Percentiles rank a stretch among this genome's conserved stretches.
Evolutionary conservation across 2,329 filamentous ascomycete species (phyloP).

Genomic region (Ophiocordyceps australis): DNA sequence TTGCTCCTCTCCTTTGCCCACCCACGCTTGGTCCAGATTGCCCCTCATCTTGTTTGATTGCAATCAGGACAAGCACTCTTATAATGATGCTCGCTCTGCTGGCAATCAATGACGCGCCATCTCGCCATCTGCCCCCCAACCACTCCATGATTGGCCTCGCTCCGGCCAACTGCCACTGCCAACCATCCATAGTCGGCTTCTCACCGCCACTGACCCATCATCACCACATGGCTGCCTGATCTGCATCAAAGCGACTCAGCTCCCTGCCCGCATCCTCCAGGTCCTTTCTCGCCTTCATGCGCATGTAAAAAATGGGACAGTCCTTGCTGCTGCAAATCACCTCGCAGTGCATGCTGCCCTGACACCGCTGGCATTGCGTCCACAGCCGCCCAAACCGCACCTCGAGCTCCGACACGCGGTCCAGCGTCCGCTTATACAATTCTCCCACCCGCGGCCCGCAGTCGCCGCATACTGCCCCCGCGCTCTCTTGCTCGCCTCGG

Average conservation of each 20-base stretch:
- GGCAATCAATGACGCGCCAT: too few species aligned
- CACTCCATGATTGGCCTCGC: too few species aligned
- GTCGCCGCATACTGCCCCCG: conserved; percentile 74
- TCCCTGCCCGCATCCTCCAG: conserved; percentile 90
- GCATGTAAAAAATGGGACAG: conserved; percentile 99
- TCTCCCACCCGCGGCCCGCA: conserved; percentile 77
- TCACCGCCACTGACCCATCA: neutral
- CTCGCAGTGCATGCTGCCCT: conserved; percentile 95
- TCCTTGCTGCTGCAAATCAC: conserved; percentile 94
- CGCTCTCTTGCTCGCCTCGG: conserved; percentile 56
- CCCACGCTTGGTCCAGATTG: too few species aligned
- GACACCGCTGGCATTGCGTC: conserved; percentile 96
- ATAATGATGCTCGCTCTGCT: too few species aligned
- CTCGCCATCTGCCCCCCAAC: too few species aligned
- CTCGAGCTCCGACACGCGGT: conserved; percentile 80
- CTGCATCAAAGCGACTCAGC: conserved; percentile 72
- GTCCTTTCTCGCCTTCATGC: conserved; percentile 99
- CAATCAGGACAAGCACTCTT: too few species aligned
- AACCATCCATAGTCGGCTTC: neutral
- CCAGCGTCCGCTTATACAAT: conserved; percentile 80
- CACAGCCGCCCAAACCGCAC: conserved; percentile 83
- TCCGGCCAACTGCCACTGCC: neutral
- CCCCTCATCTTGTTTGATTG: too few species aligned
- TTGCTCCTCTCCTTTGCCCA: too few species aligned
- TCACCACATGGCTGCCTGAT: conserved; percentile 49